A percentile compares a stretch with the other conserved stretches of the same genome.
Evolutionary conservation across 2,329 filamentous ascomycete species (phyloP).

Genomic region (Botrytis byssoidea): DNA sequence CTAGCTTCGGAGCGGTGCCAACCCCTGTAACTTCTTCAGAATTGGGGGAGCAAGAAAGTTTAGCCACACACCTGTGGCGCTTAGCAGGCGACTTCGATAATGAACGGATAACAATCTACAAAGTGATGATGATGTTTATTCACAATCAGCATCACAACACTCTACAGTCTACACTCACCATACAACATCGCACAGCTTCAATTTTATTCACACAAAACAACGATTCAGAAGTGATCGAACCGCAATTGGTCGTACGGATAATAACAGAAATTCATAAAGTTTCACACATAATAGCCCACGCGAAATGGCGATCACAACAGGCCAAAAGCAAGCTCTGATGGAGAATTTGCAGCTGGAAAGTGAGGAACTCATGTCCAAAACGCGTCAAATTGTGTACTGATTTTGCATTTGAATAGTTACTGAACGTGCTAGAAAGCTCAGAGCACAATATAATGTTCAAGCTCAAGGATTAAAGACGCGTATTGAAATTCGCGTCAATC

Average conservation of each 20-base stretch:
- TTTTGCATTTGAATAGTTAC: constrained; percentile 58
- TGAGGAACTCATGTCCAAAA: constrained; percentile 46
- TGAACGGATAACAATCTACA: constrained; percentile 2
- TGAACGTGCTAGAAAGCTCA: constrained; percentile 80
- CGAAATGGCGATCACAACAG: constrained; percentile 61
- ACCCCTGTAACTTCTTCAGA: constrained; percentile 10
- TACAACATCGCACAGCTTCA: neutral
- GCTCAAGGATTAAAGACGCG: constrained; percentile 80
- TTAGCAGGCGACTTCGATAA: constrained; percentile 1
- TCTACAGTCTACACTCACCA: neutral
- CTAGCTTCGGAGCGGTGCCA: neutral
- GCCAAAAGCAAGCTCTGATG: constrained; percentile 82
- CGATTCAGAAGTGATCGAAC: neutral
- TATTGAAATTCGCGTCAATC: constrained; percentile 89
- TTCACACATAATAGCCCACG: constrained; percentile 38
- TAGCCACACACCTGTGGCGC: constrained; percentile 10
- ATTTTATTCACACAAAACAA: neutral
- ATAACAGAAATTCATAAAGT: constrained; percentile 40
- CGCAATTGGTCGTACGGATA: constrained; percentile 40
- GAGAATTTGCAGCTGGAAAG: constrained; percentile 88
- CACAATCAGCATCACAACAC: neutral
- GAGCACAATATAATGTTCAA: constrained; percentile 85
- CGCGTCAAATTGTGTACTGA: constrained; percentile 25
- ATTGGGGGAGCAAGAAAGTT: neutral
- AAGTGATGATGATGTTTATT: neutral